Conservation (phyloP, 2,329 filamentous ascomycete genomes). For the Aspergillus sp. region DNA sequence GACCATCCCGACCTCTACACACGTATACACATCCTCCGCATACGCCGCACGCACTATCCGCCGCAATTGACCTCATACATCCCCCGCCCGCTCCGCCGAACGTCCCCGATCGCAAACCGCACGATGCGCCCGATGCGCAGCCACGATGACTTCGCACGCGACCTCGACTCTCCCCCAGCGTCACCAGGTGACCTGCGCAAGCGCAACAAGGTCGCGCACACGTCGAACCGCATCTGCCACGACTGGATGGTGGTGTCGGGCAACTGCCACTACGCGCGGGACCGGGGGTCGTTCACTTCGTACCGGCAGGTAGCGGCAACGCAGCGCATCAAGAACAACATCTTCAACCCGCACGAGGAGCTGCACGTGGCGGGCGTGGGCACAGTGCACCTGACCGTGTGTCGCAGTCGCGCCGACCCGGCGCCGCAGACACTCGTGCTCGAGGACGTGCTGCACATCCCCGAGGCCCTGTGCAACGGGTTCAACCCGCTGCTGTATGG, state of each 20-base stretch:
- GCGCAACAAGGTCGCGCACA: constrained; percentile 9
- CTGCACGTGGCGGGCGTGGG: constrained; percentile 30
- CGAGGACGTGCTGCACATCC: constrained; percentile 34
- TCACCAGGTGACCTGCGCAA: constrained; percentile 7
- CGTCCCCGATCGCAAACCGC: background rate
- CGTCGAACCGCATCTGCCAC: constrained; percentile 40
- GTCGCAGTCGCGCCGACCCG: constrained; percentile 16
- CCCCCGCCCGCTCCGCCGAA: background rate
- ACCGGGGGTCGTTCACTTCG: constrained; percentile 28
- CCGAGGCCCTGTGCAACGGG: constrained; percentile 33
- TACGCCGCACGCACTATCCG: background rate
- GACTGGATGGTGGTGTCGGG: constrained; percentile 27
- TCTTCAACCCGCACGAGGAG: constrained; percentile 22
- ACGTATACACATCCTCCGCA: background rate
- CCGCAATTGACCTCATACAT: background rate
- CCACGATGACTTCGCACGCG: constrained; percentile 8
- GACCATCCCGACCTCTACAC: too few species aligned
- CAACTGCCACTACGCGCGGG: constrained; percentile 33
- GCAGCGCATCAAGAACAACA: constrained; percentile 16
- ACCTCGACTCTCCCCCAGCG: background rate
- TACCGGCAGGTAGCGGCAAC: constrained; percentile 24
- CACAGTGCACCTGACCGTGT: constrained; percentile 29
- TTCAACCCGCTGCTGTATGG: constrained; percentile 24
- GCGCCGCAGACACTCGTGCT: constrained; percentile 24
- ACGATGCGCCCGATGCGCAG: constrained; percentile 5